Percentiles rank a stretch among this genome's conserved stretches.
phyloP scores from a whole-genome alignment of 441 rosid genomes.

The Codiaeum variegatum region DNA sequence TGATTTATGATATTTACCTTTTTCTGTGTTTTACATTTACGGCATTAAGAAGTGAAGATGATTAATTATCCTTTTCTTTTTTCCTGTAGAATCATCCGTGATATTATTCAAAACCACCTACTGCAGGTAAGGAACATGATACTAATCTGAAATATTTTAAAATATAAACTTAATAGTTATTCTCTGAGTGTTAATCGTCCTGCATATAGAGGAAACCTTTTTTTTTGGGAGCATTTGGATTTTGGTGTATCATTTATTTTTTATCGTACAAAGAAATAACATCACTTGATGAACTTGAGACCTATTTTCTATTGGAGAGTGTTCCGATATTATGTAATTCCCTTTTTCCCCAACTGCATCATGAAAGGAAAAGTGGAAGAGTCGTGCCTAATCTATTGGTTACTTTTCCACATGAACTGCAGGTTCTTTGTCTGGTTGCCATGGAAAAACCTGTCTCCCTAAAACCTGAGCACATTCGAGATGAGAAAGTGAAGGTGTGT shows the following conservation, averaged over 20 bases:
- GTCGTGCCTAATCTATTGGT: constrained; percentile 11
- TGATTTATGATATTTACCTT: constrained; percentile 3
- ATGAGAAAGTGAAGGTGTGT: constrained; percentile 96
- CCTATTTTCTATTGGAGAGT: background rate
- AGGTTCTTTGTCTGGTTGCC: constrained; percentile 93
- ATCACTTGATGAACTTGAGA: background rate
- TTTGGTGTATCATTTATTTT: constrained; percentile 5
- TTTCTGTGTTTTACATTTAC: constrained; percentile 6
- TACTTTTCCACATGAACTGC: constrained; percentile 23
- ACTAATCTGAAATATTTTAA: constrained; percentile 14
- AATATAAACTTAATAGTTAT: constrained; percentile 11
- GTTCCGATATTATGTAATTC: background rate
- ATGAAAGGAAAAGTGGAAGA: background rate
- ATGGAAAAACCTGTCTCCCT: constrained; percentile 98
- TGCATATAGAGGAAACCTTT: constrained; percentile 8
- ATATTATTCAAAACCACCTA: constrained; percentile 94
- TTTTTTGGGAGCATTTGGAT: constrained; percentile 9
- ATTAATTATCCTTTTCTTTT: constrained; percentile 7
- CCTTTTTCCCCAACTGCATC: background rate
- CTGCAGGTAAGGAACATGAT: constrained; percentile 58
- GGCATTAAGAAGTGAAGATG: constrained; percentile 9
- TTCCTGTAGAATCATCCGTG: constrained; percentile 85
- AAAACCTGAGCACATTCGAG: constrained; percentile 94
- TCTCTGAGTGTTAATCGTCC: constrained; percentile 14
- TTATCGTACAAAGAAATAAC: background rate